Base-by-base conservation (phyloP, 306 rosid species). In the Arachis stenosperma region DNA sequence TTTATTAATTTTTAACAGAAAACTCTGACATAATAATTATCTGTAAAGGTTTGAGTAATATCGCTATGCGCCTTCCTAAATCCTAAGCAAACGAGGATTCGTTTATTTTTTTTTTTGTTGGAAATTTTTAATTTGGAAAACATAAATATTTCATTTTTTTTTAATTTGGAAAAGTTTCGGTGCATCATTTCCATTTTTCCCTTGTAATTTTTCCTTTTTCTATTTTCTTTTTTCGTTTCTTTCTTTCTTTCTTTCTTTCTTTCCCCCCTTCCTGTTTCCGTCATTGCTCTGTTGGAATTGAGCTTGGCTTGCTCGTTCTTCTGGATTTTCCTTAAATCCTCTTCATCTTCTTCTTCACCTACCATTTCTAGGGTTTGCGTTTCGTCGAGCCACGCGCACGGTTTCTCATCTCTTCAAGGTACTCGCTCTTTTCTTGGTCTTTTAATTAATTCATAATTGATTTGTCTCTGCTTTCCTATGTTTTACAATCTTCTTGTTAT, bases 321-420 rank as follows among this genome's bases (percentile, higher is more conserved):
- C 77, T 67, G 22, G 40, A 69, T 74, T 79, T 47, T 37, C 55
- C 29, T 22, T 22, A 2, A 52, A 14, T n/a, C 57, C 27, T n/a
- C 17, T 6, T 50, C 37, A 2, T 33, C 37, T 43, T 75, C 59
- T 48, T 48, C 50, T 42, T 43, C 67, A 11, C 63, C 57, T 2
- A 50, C 67, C 47, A 5, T 14, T 55, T 0, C 69, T 76, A 80
- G 87, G 84, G 84, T 84, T 48, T 84, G 73, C 6, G 9, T 17
- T 54, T 74, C 65, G 3, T 63, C 44, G 11, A 55, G 1, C 57
- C 42, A 51, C 55, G 15, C 22, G 1, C 48, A 5, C 61, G 65
- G 51, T 73, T 59, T 53, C 27, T 53, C 62, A 8, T 64, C 61
- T 67, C 69, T 53, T 9, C 27, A 37, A 42, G 73, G 80, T 80